Evolutionary conservation across 1,284 basidiomycete genomes (phyloP).

Genomic region (Abortiporus biennis): DNA sequence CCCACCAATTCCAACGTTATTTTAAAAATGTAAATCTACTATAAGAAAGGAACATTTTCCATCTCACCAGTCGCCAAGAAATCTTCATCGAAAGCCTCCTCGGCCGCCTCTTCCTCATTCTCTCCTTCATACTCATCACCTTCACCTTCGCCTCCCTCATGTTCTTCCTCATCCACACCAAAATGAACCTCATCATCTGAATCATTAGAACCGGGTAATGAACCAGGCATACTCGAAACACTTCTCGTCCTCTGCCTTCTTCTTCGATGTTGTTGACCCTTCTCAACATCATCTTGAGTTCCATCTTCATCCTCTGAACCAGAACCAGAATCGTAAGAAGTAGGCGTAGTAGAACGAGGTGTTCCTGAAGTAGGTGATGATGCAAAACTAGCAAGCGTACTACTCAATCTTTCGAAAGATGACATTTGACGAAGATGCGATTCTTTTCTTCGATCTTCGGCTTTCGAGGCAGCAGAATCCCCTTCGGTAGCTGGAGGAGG

Average conservation of each 20-base stretch:
- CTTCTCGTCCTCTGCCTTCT: constrained; percentile 47
- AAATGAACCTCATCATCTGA: constrained; percentile 44
- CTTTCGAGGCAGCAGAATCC: constrained; percentile 13
- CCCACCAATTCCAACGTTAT: too few relatives aligned
- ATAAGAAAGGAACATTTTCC: constrained; percentile 77
- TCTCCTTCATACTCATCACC: constrained; percentile 30
- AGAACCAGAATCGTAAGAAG: constrained; percentile 48
- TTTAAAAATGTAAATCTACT: too few relatives aligned
- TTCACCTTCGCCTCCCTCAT: constrained; percentile 32
- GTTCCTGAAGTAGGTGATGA: constrained; percentile 35
- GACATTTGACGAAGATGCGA: constrained; percentile 59
- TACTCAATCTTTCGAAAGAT: constrained; percentile 63
- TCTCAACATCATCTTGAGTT: constrained; percentile 31
- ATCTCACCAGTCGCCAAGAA: constrained; percentile 78
- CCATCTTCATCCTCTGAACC: constrained; percentile 48
- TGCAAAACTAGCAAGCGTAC: constrained; percentile 44
- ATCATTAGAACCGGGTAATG: constrained; percentile 39
- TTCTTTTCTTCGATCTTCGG: constrained; percentile 14
- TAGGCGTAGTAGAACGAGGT: constrained; percentile 44
- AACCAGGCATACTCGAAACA: constrained; percentile 80
- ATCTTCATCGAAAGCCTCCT: constrained; percentile 75
- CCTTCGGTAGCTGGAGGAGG: constrained; percentile 25
- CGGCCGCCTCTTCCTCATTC: constrained; percentile 43
- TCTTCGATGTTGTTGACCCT: constrained; percentile 29
- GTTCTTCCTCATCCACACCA: constrained; percentile 40